phyloP scores from a whole-genome alignment of 257 asterid genomes.

The Solanum tarapatanum region DNA sequence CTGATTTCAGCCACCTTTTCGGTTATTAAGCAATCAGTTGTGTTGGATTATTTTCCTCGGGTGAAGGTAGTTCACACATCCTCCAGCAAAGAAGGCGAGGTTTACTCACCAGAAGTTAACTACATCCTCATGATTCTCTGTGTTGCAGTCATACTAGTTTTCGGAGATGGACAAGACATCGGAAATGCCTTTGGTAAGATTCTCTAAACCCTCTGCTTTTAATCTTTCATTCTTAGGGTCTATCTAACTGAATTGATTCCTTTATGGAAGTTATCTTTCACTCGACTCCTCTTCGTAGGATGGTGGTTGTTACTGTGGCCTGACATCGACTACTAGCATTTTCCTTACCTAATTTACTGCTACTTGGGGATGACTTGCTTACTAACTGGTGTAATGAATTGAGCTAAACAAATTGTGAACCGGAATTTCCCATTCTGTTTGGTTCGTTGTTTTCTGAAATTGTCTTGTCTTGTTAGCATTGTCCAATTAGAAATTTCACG shows the following conservation, averaged over 20 bases:
- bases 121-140: constrained; percentile 10
- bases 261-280: neutral
- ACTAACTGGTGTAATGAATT: neutral
- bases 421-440: neutral
- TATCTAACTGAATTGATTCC: neutral
- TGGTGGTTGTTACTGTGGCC: neutral
- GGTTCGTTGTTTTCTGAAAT: neutral
- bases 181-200: constrained; percentile 43
- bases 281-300: neutral
- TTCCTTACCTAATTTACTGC: neutral
- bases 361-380: neutral
- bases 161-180: constrained; percentile 40
- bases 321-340: neutral
- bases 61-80: constrained; percentile 54
- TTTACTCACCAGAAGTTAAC: constrained; percentile 68
- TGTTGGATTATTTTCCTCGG: constrained; percentile 67
- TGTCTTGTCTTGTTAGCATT: neutral
- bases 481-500: neutral
- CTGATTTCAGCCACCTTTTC: constrained; percentile 65
- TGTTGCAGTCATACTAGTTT: constrained; percentile 30
- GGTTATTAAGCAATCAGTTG: constrained; percentile 51
- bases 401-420: neutral
- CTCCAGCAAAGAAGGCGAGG: constrained; percentile 51
- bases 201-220: neutral
- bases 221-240: neutral